Conservation (phyloP, 192 early-diverging fungal species). For the Backusella australiensis region DNA sequence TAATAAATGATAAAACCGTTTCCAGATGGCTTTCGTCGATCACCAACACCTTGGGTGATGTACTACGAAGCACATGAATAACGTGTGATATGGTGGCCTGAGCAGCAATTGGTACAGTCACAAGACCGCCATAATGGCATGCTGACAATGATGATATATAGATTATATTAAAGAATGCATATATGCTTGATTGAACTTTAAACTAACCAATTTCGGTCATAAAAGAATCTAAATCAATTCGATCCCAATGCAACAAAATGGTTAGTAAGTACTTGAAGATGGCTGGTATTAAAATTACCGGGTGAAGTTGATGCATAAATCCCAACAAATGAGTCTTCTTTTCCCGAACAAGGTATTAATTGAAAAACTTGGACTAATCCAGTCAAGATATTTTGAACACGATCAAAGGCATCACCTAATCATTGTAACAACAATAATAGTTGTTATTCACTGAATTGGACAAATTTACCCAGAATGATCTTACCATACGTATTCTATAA, state of each 20-base stretch:
- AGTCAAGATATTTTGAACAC: neutral
- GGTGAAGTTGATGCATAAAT: constrained; percentile 35
- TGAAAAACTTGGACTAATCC: constrained; percentile 6
- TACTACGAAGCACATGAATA: constrained; percentile 20
- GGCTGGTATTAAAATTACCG: constrained; percentile 29
- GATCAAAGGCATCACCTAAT: neutral
- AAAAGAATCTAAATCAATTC: neutral
- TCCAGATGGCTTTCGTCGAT: neutral
- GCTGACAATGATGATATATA: neutral
- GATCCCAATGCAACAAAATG: neutral
- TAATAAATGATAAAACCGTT: constrained; percentile 6
- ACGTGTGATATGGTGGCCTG: constrained; percentile 25
- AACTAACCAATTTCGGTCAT: constrained; percentile 8
- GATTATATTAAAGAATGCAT: neutral
- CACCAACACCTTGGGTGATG: constrained; percentile 3
- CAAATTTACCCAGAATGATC: neutral
- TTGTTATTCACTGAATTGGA: neutral
- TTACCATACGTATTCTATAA: constrained; percentile 41
- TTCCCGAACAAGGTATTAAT: constrained; percentile 14
- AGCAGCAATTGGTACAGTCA: constrained; percentile 30
- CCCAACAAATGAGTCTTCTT: constrained; percentile 32
- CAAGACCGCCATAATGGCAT: constrained; percentile 21
- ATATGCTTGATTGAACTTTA: neutral
- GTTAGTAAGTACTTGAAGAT: neutral
- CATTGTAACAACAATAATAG: neutral